phyloP scores from a whole-genome alignment of 441 rosid genomes.

The Erodium texanum region DNA sequence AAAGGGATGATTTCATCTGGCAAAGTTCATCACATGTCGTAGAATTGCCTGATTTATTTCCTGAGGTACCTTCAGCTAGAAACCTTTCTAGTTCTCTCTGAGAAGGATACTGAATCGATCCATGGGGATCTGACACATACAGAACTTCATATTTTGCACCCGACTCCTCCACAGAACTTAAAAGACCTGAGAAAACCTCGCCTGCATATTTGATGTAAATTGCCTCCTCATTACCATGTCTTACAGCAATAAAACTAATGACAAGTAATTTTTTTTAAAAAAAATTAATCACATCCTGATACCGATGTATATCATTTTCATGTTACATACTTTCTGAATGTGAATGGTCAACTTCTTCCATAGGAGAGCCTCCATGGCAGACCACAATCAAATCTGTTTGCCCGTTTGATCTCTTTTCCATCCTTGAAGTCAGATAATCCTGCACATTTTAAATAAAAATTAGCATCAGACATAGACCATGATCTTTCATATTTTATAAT shows the following conservation, averaged over 20 bases:
- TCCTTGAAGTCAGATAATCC: conserved; percentile 59
- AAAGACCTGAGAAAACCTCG: conserved; percentile 54
- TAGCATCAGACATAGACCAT: background rate
- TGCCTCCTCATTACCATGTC: background rate
- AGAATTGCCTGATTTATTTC: background rate
- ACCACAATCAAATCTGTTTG: conserved; percentile 59
- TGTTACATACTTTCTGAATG: conserved; percentile 49
- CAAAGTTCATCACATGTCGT: conserved; percentile 3
- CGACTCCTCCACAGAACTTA: conserved; percentile 48
- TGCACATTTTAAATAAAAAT: conserved; percentile 18
- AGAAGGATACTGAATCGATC: conserved; percentile 47
- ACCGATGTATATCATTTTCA: background rate
- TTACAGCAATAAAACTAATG: background rate
- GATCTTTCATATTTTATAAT: background rate
- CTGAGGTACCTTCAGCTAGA: conserved; percentile 1
- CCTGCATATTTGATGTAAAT: background rate
- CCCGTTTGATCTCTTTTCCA: conserved; percentile 49
- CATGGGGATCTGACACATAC: conserved; percentile 66
- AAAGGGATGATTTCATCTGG: conserved; percentile 6
- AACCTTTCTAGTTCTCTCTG: conserved; percentile 21
- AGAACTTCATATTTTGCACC: conserved; percentile 66
- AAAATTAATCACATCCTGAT: background rate
- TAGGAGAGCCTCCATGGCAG: conserved; percentile 50
- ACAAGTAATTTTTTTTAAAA: background rate
- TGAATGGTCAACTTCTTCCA: conserved; percentile 30